phyloP scores from a whole-genome alignment of 345 rosid genomes.

The Salix arbutifolia region DNA sequence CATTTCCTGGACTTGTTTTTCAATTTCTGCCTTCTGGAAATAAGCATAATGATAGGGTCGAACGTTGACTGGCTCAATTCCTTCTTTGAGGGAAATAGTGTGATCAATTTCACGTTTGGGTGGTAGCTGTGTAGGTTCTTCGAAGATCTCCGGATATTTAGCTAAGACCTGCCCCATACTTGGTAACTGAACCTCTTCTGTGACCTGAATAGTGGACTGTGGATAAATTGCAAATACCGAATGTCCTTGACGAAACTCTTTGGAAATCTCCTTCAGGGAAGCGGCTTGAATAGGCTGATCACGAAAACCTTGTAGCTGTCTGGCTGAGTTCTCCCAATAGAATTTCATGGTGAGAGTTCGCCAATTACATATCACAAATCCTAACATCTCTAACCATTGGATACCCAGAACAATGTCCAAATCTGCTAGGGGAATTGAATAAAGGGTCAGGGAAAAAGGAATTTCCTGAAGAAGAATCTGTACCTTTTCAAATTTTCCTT shows the following conservation, averaged over 20 bases:
- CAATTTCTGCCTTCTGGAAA: background rate
- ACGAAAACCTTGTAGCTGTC: background rate
- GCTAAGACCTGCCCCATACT: no score
- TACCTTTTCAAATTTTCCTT: background rate
- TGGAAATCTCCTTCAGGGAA: no score
- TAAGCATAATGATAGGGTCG: background rate
- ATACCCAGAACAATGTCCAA: background rate
- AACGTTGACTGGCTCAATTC: background rate
- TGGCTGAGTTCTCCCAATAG: fast-evolving
- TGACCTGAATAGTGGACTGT: no score
- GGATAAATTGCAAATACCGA: background rate
- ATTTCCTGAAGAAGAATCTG: no score
- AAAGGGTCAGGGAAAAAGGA: background rate
- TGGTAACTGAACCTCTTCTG: no score
- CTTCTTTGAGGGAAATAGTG: background rate
- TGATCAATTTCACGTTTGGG: background rate
- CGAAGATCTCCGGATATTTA: background rate
- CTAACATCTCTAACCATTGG: background rate
- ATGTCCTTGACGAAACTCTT: no score
- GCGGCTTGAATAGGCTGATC: no score
- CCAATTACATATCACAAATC: background rate
- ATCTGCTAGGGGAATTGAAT: no score
- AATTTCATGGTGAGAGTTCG: background rate
- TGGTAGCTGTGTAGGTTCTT: background rate
- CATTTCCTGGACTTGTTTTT: background rate